These are phyloP conservation scores for Rhodamnia argentea DNA, from an alignment of 345 rosid species.

Conservation along the genomic window DNA sequence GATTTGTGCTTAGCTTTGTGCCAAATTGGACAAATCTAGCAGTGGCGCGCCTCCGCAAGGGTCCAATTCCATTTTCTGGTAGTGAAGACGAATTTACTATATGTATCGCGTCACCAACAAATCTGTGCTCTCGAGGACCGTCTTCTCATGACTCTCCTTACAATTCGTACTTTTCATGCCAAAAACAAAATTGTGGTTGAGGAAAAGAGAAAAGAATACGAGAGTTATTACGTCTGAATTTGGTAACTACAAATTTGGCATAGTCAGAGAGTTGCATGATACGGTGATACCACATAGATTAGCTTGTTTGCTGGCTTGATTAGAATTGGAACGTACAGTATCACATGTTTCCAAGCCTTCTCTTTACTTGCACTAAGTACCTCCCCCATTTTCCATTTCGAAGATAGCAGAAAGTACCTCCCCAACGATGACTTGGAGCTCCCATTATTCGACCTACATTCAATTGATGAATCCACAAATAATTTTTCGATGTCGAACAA, in stretches of 20 bases:
- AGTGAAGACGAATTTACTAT: conserved; percentile 6
- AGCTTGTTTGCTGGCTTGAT: background rate
- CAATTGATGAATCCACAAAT: conserved; percentile 6
- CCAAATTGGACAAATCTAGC: too few species aligned
- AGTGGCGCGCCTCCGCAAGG: conserved; percentile 11
- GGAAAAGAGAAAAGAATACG: background rate
- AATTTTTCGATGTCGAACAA: conserved; percentile 14
- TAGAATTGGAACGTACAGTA: background rate
- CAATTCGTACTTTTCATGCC: background rate
- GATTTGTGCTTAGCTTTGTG: too few species aligned
- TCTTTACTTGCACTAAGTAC: background rate
- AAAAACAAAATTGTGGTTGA: background rate
- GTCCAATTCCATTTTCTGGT: conserved; percentile 4
- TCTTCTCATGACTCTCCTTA: background rate
- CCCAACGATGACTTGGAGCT: background rate
- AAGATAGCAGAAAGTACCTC: background rate
- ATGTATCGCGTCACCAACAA: background rate
- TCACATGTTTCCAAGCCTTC: background rate
- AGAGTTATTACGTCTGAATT: background rate
- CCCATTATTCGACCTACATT: background rate
- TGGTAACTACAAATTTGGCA: background rate
- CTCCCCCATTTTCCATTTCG: background rate
- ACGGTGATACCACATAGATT: background rate
- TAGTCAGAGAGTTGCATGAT: background rate
- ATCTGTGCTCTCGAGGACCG: background rate